Conservation (phyloP, 2,329 filamentous ascomycete species). For the Stemphylium vesicarium region DNA sequence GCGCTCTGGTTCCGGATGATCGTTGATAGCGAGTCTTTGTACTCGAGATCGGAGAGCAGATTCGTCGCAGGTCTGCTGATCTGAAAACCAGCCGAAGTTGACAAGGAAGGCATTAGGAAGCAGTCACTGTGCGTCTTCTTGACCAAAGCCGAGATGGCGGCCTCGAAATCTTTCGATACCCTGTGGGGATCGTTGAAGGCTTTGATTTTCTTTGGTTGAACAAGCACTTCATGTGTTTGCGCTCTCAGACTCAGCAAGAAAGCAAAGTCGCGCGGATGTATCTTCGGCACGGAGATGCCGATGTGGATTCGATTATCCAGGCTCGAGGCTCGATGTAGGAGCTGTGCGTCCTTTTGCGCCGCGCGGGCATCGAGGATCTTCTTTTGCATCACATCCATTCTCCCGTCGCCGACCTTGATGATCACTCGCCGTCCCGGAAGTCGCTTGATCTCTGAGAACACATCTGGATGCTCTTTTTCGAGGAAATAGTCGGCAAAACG, state of each 20-base stretch:
- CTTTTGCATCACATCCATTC: slow-evolving; percentile 16
- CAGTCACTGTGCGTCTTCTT: slow-evolving; percentile 11
- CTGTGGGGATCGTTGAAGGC: slow-evolving; percentile 17
- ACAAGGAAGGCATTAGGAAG: slow-evolving; percentile 28
- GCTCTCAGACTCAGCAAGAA: slow-evolving; percentile 28
- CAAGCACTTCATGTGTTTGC: slow-evolving; percentile 29
- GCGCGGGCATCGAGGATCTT: slow-evolving; percentile 28
- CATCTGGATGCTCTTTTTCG: slow-evolving; percentile 32
- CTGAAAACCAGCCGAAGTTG: slow-evolving; percentile 28
- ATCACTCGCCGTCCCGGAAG: slow-evolving; percentile 30
- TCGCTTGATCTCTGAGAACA: slow-evolving; percentile 29
- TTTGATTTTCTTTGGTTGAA: slow-evolving; percentile 25
- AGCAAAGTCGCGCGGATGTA: slow-evolving; percentile 35
- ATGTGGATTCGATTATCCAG: slow-evolving; percentile 27
- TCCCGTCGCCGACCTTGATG: slow-evolving; percentile 21
- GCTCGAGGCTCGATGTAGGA: slow-evolving; percentile 28
- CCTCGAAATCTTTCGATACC: slow-evolving; percentile 17
- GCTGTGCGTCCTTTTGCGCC: slow-evolving; percentile 34
- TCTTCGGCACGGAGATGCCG: slow-evolving; percentile 33
- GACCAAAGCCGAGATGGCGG: slow-evolving; percentile 20
- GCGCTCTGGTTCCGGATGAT: slow-evolving; percentile 21
- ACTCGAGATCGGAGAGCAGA: slow-evolving; percentile 31
- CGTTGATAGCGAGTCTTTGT: slow-evolving; percentile 30
- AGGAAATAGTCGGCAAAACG: slow-evolving; percentile 30
- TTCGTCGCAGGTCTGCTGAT: slow-evolving; percentile 23